phyloP scores from a whole-genome alignment of 2,329 filamentous ascomycete genomes.

The Colletotrichum agaves region DNA sequence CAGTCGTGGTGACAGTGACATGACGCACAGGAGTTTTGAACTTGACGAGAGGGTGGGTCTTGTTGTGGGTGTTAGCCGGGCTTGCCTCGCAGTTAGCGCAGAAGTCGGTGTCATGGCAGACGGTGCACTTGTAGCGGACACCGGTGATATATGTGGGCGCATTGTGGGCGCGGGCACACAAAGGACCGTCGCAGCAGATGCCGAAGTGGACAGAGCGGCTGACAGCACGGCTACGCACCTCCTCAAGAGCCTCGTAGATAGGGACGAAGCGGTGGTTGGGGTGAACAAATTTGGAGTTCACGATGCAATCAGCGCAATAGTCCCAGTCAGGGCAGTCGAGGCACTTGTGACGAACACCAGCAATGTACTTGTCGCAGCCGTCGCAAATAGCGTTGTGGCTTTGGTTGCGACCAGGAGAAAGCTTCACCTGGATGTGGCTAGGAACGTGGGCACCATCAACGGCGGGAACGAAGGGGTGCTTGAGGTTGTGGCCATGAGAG shows the following conservation, averaged over 20 bases:
- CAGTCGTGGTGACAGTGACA: slow-evolving; percentile 86
- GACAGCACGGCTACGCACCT: slow-evolving; percentile 50
- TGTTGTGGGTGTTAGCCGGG: slow-evolving; percentile 87
- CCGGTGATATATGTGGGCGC: slow-evolving; percentile 79
- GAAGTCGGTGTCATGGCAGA: slow-evolving; percentile 95
- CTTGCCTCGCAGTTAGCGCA: slow-evolving; percentile 93
- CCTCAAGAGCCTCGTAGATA: slow-evolving; percentile 77
- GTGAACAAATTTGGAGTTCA: slow-evolving; percentile 75
- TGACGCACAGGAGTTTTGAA: slow-evolving; percentile 93
- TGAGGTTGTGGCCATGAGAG: slow-evolving; percentile 90
- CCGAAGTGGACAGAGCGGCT: slow-evolving; percentile 74
- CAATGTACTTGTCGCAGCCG: slow-evolving; percentile 89
- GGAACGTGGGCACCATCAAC: slow-evolving; percentile 71
- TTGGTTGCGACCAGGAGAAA: slow-evolving; percentile 82
- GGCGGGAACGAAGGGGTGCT: slow-evolving; percentile 80
- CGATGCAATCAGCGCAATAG: slow-evolving; percentile 83
- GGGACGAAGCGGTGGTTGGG: slow-evolving; percentile 88
- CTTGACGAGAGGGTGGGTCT: slow-evolving; percentile 96
- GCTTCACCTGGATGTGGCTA: slow-evolving; percentile 71
- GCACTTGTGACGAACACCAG: slow-evolving; percentile 95
- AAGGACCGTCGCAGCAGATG: slow-evolving; percentile 93
- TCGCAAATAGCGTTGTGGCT: slow-evolving; percentile 93
- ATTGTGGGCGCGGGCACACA: slow-evolving; percentile 72
- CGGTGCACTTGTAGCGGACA: slow-evolving; percentile 94
- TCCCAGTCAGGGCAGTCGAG: slow-evolving; percentile 98